Conservation (phyloP, 2,329 filamentous ascomycete genomes). For the Sclerotinia borealis region DNA sequence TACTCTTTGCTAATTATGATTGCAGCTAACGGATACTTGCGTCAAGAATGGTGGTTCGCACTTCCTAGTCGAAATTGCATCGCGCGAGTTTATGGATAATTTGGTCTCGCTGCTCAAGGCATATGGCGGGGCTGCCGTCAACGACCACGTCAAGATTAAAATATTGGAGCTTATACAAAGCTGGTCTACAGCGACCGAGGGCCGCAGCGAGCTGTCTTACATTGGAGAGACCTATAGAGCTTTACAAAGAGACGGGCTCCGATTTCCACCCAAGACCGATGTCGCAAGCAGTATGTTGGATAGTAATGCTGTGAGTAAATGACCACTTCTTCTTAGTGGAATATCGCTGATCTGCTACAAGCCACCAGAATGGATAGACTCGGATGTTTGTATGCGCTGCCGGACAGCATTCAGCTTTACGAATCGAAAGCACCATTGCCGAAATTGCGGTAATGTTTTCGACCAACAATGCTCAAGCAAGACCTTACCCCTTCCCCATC, state of each 20-base stretch:
- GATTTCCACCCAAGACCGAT: conserved; percentile 79
- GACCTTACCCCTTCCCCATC: conserved; percentile 77
- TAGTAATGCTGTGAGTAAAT: conserved; percentile 73
- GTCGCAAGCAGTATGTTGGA: conserved; percentile 98
- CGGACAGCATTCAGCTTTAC: conserved; percentile 94
- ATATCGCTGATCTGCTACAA: conserved; percentile 34
- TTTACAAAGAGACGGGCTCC: conserved; percentile 77
- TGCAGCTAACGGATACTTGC: conserved; percentile 87
- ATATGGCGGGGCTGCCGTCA: conserved; percentile 65
- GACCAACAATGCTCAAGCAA: conserved; percentile 93
- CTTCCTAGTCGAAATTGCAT: conserved; percentile 92
- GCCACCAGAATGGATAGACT: conserved; percentile 96
- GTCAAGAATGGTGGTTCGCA: conserved; percentile 97
- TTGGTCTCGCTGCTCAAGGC: conserved; percentile 83
- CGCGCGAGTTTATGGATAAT: conserved; percentile 97
- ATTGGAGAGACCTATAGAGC: conserved; percentile 81
- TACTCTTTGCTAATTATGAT: conserved; percentile 28
- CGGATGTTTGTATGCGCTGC: conserved; percentile 97
- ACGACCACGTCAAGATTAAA: conserved; percentile 79
- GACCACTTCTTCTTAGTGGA: neutral
- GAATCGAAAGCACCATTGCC: conserved; percentile 96
- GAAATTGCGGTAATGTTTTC: conserved; percentile 97
- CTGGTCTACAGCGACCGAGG: conserved; percentile 87
- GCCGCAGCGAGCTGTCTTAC: conserved; percentile 75
- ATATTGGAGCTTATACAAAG: conserved; percentile 90